Base-by-base conservation (phyloP, 2,329 filamentous ascomycete genomes). In the Mycosphaerella arachidis region DNA sequence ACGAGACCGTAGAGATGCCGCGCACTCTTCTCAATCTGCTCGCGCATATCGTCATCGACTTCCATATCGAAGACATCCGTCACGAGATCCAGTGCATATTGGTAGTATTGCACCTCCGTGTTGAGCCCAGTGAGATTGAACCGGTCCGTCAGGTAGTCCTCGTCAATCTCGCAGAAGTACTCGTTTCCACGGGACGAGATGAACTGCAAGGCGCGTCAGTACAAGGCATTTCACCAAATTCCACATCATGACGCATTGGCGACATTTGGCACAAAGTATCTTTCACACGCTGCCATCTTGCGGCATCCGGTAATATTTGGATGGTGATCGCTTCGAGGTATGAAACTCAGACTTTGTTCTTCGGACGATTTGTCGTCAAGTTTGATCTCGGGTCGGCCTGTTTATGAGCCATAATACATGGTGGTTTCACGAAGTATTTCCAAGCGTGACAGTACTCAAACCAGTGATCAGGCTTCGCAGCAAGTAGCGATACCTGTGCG, bases 161-260 rank as follows among this genome's bases (percentile, higher is more conserved):
- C 94, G 77, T 99, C 94, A 71, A 99, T 97, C 75, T 99, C 94
- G 84, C 94, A 99, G 72, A 97, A 99, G 78, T 99, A 99, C 75
- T 99, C 94, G 78, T 99, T 97, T 66, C 94, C 94, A 58, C 94
- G 86, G 6, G 92, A 96, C 4, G 93, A 97, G 71, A 97, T 97
- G 76, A 99, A 99, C 94, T 99, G 73, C 4, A 29, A 33, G 6
- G 31, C 3, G n/a, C 57, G 66, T 54, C 66, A 66, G 54, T 20
- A n/a, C 18, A 20, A 6, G 12, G 29, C 46, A 10, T 18, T n/a
- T 7, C 5, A 3, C 2, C 4, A 50, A 29, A 3, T 20, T 48
- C 45, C 45, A 48, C 13, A 20, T 12, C 3, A 27, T 6, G 40
- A 13, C 40, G 13, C 13, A n/a, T n/a, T 43, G 5, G n/a, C 40